These are phyloP conservation scores for Solanum commersonii DNA, from an alignment of 257 asterid genomes.

Conservation along the genomic window DNA sequence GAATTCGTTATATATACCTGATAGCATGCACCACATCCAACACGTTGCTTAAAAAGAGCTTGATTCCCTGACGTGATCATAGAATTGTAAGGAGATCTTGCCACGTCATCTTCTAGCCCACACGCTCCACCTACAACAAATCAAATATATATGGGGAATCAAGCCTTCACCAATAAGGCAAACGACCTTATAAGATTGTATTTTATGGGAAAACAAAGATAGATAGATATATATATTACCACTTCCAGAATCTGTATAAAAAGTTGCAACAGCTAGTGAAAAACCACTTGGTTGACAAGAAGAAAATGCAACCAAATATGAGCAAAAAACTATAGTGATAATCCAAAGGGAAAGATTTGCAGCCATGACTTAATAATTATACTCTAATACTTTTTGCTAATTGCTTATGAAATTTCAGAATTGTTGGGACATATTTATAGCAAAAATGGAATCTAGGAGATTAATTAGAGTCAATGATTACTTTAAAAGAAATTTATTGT, in stretches of 20 bases:
- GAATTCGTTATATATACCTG: not conserved
- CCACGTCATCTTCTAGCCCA: constrained; percentile 2
- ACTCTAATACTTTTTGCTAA: not conserved
- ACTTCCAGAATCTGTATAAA: not conserved
- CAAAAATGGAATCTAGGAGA: not conserved
- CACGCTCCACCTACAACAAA: constrained; percentile 3
- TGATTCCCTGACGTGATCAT: constrained; percentile 5
- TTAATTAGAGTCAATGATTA: not conserved
- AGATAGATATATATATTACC: not conserved
- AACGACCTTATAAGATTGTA: not conserved
- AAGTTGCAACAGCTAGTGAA: not conserved
- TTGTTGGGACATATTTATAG: not conserved
- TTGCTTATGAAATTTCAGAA: not conserved
- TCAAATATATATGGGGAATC: not conserved
- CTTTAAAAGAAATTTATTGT: not conserved
- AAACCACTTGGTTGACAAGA: not conserved
- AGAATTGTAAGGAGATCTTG: not conserved
- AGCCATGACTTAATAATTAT: not conserved
- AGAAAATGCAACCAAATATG: not conserved
- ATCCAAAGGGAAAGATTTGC: not conserved
- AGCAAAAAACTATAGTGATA: not conserved
- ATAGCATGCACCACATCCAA: constrained; percentile 4
- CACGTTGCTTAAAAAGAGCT: not conserved
- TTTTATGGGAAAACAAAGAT: not conserved
- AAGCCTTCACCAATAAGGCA: not conserved